These are phyloP conservation scores for Arthrobotrys musiformis DNA, from an alignment of 2,329 filamentous ascomycete species.

Conservation along the genomic window DNA sequence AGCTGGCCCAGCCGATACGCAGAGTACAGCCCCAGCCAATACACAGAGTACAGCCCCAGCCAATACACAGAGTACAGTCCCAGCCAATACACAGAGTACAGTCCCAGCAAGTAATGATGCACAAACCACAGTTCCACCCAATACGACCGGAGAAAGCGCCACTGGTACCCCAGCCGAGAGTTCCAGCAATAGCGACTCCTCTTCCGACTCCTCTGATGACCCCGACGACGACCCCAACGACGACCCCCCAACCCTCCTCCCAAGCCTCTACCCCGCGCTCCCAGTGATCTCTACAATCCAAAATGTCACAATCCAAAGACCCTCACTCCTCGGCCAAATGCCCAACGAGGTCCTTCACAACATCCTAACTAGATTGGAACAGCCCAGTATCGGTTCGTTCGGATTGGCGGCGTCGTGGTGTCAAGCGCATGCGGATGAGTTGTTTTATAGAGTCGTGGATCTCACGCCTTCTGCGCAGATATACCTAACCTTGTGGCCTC, in stretches of 20 bases:
- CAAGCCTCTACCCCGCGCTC: not conserved
- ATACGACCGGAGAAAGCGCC: no score
- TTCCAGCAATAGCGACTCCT: no score
- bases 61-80: no score
- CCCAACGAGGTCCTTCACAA: not conserved
- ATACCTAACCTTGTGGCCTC: not conserved
- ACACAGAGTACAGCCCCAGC: no score
- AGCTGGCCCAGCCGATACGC: no score
- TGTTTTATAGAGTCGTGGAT: not conserved
- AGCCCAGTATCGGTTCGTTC: not conserved
- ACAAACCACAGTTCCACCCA: no score
- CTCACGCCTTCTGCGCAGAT: not conserved
- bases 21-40: no score
- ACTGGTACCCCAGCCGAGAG: no score
- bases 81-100: no score
- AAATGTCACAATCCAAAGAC: not conserved
- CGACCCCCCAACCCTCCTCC: not conserved
- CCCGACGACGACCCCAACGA: no score
- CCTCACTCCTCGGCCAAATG: slow-evolving; percentile 1
- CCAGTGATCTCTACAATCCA: not conserved
- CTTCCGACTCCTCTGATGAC: no score
- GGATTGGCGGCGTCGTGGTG: slow-evolving; percentile 2
- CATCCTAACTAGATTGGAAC: not conserved
- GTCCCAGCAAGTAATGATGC: no score
- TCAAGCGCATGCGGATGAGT: not conserved